These are phyloP conservation scores for Phytophthora citricola DNA, from an alignment of 352 stramenopile genomes.

Conservation along the genomic window DNA sequence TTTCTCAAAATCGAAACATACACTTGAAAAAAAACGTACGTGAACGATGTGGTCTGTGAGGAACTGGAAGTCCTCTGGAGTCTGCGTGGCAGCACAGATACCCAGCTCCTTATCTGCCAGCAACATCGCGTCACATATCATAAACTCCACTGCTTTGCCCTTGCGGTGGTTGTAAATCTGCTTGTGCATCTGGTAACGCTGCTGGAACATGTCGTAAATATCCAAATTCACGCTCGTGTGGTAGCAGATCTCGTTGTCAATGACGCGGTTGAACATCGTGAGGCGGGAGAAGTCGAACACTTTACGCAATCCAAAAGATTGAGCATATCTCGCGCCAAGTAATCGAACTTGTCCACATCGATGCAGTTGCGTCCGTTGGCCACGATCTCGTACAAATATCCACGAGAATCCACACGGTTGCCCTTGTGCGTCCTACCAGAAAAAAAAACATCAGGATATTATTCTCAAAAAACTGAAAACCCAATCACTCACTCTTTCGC, in stretches of 20 bases:
- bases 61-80: conserved; percentile 74
- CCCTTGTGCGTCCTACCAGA: conserved; percentile 51
- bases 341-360: conserved; percentile 94
- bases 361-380: conserved; percentile 92
- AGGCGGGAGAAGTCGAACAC: conserved; percentile 81
- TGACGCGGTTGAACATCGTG: conserved; percentile 87
- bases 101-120: conserved; percentile 76
- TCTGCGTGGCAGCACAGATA: conserved; percentile 71
- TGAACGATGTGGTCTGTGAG: conserved; percentile 81
- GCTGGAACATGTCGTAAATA: conserved; percentile 92
- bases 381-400: conserved; percentile 92
- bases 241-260: conserved; percentile 90
- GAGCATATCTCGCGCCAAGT: conserved; percentile 87
- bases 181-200: conserved; percentile 91
- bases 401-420: conserved; percentile 57
- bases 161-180: conserved; percentile 92
- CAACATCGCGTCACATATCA: conserved; percentile 91
- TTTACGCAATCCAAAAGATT: conserved; percentile 83
- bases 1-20: too few species aligned
- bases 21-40: conserved; percentile 27
- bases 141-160: conserved; percentile 89
- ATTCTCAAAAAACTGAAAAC: neutral
- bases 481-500: conserved; percentile 59
- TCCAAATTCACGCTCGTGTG: conserved; percentile 87
- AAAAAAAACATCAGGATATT: conserved; percentile 9